Conservation (phyloP, 2,329 filamentous ascomycete genomes). For the Exophiala mesophila region DNA sequence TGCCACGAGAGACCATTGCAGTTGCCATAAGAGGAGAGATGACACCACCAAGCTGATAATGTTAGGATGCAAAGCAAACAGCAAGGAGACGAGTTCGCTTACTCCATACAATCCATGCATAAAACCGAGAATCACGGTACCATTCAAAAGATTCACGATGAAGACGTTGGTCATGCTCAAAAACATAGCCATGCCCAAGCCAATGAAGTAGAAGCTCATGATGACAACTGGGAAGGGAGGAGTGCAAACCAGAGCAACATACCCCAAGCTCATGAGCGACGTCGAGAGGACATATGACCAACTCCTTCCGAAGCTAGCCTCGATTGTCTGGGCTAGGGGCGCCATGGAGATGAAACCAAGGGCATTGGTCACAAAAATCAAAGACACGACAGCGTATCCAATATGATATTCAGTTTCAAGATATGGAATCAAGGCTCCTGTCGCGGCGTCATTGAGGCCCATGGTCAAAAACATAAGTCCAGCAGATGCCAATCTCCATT, state of each 20-base stretch:
- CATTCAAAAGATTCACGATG: constrained; percentile 49
- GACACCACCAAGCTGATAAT: constrained; percentile 50
- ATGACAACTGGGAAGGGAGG: constrained; percentile 68
- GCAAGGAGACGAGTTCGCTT: not conserved
- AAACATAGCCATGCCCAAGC: constrained; percentile 48
- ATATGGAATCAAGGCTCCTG: constrained; percentile 75
- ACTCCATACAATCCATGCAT: constrained; percentile 43
- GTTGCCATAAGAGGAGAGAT: constrained; percentile 70
- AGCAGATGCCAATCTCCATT: constrained; percentile 60
- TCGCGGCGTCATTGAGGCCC: constrained; percentile 69
- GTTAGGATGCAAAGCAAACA: constrained; percentile 2
- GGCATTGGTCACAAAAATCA: constrained; percentile 77
- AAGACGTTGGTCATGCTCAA: constrained; percentile 55
- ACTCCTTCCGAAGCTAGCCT: constrained; percentile 60
- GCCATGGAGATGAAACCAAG: constrained; percentile 71
- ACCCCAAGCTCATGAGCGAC: constrained; percentile 54
- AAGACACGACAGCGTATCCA: constrained; percentile 70
- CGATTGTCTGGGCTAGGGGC: constrained; percentile 61
- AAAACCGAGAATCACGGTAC: constrained; percentile 45
- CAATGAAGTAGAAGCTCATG: constrained; percentile 63
- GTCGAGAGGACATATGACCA: constrained; percentile 58
- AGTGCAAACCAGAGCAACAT: constrained; percentile 59
- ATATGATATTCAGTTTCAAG: constrained; percentile 72
- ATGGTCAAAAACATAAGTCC: constrained; percentile 64
- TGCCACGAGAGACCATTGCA: constrained; percentile 57